phyloP scores from a whole-genome alignment of 2,329 filamentous ascomycete species.

The Talaromyces sp. region DNA sequence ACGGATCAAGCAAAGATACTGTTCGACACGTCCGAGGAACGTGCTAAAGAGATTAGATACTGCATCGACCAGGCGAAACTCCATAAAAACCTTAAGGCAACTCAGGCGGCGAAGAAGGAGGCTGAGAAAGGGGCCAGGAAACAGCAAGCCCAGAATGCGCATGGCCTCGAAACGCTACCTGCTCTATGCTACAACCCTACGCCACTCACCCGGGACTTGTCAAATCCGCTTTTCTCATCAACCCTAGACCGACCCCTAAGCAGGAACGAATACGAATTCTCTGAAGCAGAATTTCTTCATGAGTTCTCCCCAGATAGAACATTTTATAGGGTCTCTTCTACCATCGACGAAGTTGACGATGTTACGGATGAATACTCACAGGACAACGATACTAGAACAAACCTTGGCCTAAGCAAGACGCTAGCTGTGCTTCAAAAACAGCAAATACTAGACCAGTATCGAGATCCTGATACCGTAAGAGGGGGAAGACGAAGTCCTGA shows the following conservation, averaged over 20 bases:
- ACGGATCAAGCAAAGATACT: slow-evolving; percentile 13
- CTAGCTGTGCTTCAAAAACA: background rate
- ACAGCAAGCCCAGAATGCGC: background rate
- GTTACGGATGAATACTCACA: background rate
- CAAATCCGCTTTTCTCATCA: background rate
- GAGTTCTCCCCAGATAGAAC: background rate
- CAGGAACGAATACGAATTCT: background rate
- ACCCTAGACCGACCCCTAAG: background rate
- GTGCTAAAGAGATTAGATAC: background rate
- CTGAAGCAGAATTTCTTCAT: background rate
- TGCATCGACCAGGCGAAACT: background rate
- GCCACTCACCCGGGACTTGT: background rate
- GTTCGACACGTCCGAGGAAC: background rate
- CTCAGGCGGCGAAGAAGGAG: background rate
- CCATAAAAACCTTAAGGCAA: background rate
- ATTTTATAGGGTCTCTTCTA: background rate
- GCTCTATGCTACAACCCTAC: background rate
- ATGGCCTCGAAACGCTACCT: background rate
- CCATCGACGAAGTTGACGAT: background rate
- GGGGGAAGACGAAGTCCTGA: background rate
- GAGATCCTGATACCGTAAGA: background rate
- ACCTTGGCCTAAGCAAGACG: background rate
- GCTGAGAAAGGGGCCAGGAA: background rate
- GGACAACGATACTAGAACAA: background rate
- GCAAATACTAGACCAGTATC: background rate